These are phyloP conservation scores for Camelina sativa DNA, from an alignment of 345 rosid genomes.

Conservation along the genomic window DNA sequence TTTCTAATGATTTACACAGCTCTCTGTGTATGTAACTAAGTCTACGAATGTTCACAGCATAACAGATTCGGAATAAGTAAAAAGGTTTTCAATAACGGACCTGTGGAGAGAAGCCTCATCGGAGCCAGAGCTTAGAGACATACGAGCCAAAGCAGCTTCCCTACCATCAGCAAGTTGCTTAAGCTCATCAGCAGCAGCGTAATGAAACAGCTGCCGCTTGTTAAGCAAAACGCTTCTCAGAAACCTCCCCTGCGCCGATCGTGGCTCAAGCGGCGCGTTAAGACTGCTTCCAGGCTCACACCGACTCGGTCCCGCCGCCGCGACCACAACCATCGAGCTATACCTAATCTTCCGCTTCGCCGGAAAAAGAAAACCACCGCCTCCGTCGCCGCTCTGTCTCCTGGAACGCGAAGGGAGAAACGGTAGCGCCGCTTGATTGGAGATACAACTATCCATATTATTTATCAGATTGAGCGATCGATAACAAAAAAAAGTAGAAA, in stretches of 20 bases:
- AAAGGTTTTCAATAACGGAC: slow-evolving; percentile 41
- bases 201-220: slow-evolving; percentile 74
- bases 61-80: neutral
- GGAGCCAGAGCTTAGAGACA: slow-evolving; percentile 65
- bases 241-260: slow-evolving; percentile 71
- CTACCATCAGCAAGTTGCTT: slow-evolving; percentile 69
- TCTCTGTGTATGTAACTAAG: neutral
- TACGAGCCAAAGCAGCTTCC: slow-evolving; percentile 61
- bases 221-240: slow-evolving; percentile 73
- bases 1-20: neutral
- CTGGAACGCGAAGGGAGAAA: slow-evolving; percentile 43
- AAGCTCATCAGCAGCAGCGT: slow-evolving; percentile 76
- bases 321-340: slow-evolving; percentile 33
- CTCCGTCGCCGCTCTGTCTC: slow-evolving; percentile 45
- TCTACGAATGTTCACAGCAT: neutral
- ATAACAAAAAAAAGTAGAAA: neutral
- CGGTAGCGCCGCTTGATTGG: slow-evolving; percentile 44
- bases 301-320: slow-evolving; percentile 69
- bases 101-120: slow-evolving; percentile 84
- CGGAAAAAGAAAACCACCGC: slow-evolving; percentile 22
- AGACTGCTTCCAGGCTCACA: slow-evolving; percentile 82
- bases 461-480: slow-evolving; percentile 21
- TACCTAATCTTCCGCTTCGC: neutral
- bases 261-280: slow-evolving; percentile 81
- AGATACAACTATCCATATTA: slow-evolving; percentile 59